These are phyloP conservation scores for Monilinia vaccinii-corymbosi DNA, from an alignment of 2,329 filamentous ascomycete species.

Conservation along the genomic window DNA sequence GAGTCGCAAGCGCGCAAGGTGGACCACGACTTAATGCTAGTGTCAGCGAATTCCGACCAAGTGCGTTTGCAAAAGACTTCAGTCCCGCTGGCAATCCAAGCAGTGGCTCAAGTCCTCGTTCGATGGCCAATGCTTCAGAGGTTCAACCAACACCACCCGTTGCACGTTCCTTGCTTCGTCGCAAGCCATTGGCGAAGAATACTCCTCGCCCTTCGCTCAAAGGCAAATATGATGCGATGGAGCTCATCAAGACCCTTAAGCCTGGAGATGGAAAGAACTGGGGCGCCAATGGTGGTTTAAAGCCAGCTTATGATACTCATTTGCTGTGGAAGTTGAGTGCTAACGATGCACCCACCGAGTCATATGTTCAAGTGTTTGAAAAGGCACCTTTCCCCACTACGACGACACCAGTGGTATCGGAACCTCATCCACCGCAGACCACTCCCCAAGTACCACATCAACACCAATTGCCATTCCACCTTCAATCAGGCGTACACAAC, in stretches of 20 bases:
- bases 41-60: slow-evolving; percentile 76
- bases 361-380: slow-evolving; percentile 75
- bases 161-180: slow-evolving; percentile 48
- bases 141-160: slow-evolving; percentile 31
- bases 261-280: slow-evolving; percentile 52
- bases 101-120: slow-evolving; percentile 62
- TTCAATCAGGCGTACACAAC: slow-evolving; percentile 64
- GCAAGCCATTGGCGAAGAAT: slow-evolving; percentile 57
- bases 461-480: slow-evolving; percentile 73
- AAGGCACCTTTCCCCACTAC: slow-evolving; percentile 46
- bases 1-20: slow-evolving; percentile 41
- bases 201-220: slow-evolving; percentile 46
- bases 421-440: slow-evolving; percentile 59
- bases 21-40: slow-evolving; percentile 54
- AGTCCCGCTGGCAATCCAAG: slow-evolving; percentile 57
- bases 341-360: slow-evolving; percentile 62
- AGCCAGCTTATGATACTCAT: slow-evolving; percentile 71
- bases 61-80: slow-evolving; percentile 70
- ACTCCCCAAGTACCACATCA: slow-evolving; percentile 70
- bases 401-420: slow-evolving; percentile 43
- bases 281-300: slow-evolving; percentile 71
- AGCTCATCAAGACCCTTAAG: slow-evolving; percentile 44
- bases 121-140: slow-evolving; percentile 33
- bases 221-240: slow-evolving; percentile 53
- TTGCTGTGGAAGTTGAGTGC: slow-evolving; percentile 73